phyloP scores from a whole-genome alignment of 352 stramenopile genomes.

The Phytophthora pseudosyringae region DNA sequence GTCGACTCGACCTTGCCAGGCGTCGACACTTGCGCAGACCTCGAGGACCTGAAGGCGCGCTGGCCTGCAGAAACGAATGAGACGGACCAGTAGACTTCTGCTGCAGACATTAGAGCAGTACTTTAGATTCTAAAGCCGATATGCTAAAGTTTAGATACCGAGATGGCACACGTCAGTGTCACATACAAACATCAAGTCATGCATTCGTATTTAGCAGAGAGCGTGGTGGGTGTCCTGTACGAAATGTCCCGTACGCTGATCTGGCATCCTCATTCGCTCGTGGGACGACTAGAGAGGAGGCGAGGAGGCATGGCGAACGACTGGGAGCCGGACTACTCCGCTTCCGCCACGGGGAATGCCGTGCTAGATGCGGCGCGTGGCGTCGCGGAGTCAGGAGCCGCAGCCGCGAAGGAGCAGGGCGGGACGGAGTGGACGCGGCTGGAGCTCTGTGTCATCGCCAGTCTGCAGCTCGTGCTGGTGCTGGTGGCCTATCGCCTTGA shows the following conservation, averaged over 20 bases:
- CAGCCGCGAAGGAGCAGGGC: slow-evolving; percentile 31
- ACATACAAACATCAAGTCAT: slow-evolving; percentile 11
- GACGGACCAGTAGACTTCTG: not conserved
- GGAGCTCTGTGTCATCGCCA: slow-evolving; percentile 83
- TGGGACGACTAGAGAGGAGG: slow-evolving; percentile 16
- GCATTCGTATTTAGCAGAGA: slow-evolving; percentile 10
- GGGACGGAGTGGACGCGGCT: slow-evolving; percentile 68
- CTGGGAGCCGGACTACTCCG: slow-evolving; percentile 25
- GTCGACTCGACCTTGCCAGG: slow-evolving; percentile 70
- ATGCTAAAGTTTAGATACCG: too few species aligned
- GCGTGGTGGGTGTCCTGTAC: slow-evolving; percentile 1
- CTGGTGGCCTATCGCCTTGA: slow-evolving; percentile 85
- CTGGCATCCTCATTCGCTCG: slow-evolving; percentile 21
- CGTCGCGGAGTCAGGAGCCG: slow-evolving; percentile 31
- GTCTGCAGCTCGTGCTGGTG: slow-evolving; percentile 82
- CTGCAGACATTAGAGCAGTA: not conserved
- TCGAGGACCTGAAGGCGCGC: slow-evolving; percentile 54
- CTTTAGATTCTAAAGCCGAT: not conserved
- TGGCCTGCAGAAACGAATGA: slow-evolving; percentile 33
- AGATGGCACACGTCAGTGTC: slow-evolving; percentile 6
- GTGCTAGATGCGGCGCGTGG: slow-evolving; percentile 40
- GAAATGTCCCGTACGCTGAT: slow-evolving; percentile 19
- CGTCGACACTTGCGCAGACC: slow-evolving; percentile 73
- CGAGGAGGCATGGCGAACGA: slow-evolving; percentile 31
- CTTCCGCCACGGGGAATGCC: slow-evolving; percentile 37